These are phyloP conservation scores for Globisporangium abappressorium DNA, from an alignment of 352 stramenopile species.

Conservation along the genomic window DNA sequence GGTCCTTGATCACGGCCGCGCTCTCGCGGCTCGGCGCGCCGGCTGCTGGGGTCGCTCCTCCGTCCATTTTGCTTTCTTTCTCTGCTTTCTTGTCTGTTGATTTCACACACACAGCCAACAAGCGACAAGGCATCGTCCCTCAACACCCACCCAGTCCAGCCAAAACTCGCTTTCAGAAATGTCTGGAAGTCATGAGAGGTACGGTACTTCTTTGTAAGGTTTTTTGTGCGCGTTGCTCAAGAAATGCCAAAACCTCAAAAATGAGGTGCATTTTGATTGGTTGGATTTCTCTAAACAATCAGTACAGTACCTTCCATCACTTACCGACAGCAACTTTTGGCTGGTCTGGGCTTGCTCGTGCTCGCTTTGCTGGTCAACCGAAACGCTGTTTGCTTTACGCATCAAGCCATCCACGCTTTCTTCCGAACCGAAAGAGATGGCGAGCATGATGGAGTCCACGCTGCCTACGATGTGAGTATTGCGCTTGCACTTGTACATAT, in stretches of 20 bases:
- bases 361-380: slow-evolving; percentile 16
- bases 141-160: not conserved
- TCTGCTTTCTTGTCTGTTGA: not conserved
- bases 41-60: slow-evolving; percentile 70
- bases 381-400: not conserved
- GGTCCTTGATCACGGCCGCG: slow-evolving; percentile 74
- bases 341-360: slow-evolving; percentile 28
- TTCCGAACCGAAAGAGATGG: slow-evolving; percentile 19
- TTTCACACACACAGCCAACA: not conserved
- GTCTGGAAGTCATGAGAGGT: not conserved
- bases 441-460: slow-evolving; percentile 63
- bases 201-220: not conserved
- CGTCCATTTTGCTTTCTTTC: slow-evolving; percentile 55
- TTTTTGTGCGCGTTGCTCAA: not conserved
- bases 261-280: slow-evolving; percentile 16
- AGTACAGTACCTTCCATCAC: not conserved
- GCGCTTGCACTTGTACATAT: not conserved
- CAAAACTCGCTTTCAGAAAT: not conserved
- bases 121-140: not conserved
- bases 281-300: not conserved
- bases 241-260: slow-evolving; percentile 10
- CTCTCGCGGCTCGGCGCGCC: slow-evolving; percentile 44
- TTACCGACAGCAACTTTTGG: not conserved
- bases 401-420: slow-evolving; percentile 14
- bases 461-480: slow-evolving; percentile 69